These are phyloP conservation scores for Ceratocystis cubensis DNA, from an alignment of 2,329 filamentous ascomycete species.

Conservation along the genomic window DNA sequence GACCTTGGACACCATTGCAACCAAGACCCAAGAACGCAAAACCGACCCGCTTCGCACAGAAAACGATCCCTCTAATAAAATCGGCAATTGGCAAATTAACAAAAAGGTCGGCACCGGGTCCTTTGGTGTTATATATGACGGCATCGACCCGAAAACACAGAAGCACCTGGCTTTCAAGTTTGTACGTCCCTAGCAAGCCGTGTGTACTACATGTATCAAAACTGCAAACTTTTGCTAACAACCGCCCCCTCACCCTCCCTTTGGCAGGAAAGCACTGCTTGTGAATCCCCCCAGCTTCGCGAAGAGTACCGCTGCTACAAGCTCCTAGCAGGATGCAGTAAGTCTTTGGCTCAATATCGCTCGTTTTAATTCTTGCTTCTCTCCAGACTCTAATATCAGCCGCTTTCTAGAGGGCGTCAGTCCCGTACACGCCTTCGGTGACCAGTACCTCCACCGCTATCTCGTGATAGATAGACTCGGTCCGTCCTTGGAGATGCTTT, in stretches of 20 bases:
- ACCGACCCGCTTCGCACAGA: neutral
- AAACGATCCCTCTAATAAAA: neutral
- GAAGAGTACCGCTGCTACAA: slow-evolving; percentile 20
- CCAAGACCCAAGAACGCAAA: neutral
- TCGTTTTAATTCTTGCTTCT: no score
- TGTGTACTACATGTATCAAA: neutral
- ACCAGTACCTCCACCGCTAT: slow-evolving; percentile 17
- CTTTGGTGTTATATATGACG: slow-evolving; percentile 20
- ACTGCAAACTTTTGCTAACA: neutral
- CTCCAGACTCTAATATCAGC: neutral
- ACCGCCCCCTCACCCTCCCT: neutral
- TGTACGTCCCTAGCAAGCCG: neutral
- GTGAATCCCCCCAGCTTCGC: slow-evolving; percentile 18
- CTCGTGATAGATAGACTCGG: slow-evolving; percentile 18
- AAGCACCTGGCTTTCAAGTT: slow-evolving; percentile 18
- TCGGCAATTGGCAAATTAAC: neutral
- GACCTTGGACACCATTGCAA: slow-evolving; percentile 12
- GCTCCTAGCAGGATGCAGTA: slow-evolving; percentile 14
- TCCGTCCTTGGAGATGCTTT: slow-evolving; percentile 19
- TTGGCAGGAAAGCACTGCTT: slow-evolving; percentile 11
- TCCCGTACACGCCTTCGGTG: slow-evolving; percentile 14
- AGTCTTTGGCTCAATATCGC: neutral
- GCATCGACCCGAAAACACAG: neutral
- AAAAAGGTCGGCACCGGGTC: slow-evolving; percentile 19
- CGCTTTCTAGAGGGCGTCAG: slow-evolving; percentile 13